phyloP scores from a whole-genome alignment of 345 rosid genomes.

The Linum lewisii region DNA sequence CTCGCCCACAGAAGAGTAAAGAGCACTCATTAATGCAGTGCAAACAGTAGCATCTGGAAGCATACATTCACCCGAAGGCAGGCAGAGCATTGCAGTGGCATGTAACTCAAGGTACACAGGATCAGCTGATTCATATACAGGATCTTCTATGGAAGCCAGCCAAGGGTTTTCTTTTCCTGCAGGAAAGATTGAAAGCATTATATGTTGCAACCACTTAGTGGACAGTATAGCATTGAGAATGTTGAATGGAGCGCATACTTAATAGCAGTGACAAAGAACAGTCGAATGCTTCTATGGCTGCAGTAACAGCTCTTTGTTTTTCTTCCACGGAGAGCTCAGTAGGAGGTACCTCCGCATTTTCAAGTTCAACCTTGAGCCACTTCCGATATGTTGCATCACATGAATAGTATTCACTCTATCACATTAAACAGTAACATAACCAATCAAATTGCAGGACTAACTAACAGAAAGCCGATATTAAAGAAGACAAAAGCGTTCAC shows the following conservation, averaged over 20 bases:
- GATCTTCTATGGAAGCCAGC: slow-evolving; percentile 57
- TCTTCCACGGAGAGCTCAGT: slow-evolving; percentile 70
- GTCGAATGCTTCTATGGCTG: slow-evolving; percentile 62
- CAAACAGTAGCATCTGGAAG: slow-evolving; percentile 83
- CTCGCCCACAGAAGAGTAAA: slow-evolving; percentile 74
- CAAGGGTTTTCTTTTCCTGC: slow-evolving; percentile 65
- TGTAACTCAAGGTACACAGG: slow-evolving; percentile 72
- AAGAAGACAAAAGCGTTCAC: slow-evolving; percentile 11
- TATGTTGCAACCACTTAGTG: slow-evolving; percentile 7
- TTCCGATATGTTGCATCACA: slow-evolving; percentile 94
- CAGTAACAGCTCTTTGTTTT: slow-evolving; percentile 42
- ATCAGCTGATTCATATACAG: slow-evolving; percentile 35
- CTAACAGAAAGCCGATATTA: slow-evolving; percentile 8
- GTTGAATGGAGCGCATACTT: slow-evolving; percentile 37
- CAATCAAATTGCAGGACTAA: background rate
- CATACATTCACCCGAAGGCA: slow-evolving; percentile 92
- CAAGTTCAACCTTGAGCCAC: slow-evolving; percentile 82
- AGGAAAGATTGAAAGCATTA: slow-evolving; percentile 16
- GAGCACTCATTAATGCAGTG: slow-evolving; percentile 83
- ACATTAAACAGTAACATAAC: slow-evolving; percentile 7
- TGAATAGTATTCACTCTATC: slow-evolving; percentile 80
- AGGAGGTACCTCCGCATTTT: slow-evolving; percentile 59
- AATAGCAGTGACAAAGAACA: slow-evolving; percentile 54
- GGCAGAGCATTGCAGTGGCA: slow-evolving; percentile 80
- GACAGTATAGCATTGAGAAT: background rate